phyloP scores from a whole-genome alignment of 2,329 filamentous ascomycete genomes.

The Aphanocladium album region DNA sequence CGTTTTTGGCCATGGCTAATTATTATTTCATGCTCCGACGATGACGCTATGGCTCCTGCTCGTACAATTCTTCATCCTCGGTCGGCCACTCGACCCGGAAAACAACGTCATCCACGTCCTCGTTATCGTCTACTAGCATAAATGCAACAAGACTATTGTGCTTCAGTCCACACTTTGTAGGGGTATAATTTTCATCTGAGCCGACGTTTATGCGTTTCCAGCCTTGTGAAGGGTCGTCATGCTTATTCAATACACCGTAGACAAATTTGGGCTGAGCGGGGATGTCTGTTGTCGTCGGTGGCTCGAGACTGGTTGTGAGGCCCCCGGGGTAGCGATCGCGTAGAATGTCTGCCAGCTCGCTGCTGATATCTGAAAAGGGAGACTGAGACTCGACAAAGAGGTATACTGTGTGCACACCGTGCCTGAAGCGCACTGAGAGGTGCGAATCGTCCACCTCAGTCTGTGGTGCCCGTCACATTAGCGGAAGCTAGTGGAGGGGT shows the following conservation, averaged over 20 bases:
- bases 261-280: conserved; percentile 38
- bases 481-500: conserved; percentile 1
- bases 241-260: conserved; percentile 42
- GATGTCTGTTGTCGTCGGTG: conserved; percentile 32
- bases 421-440: conserved; percentile 66
- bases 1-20: neutral
- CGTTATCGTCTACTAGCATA: conserved; percentile 35
- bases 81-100: conserved; percentile 44
- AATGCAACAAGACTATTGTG: conserved; percentile 49
- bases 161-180: conserved; percentile 38
- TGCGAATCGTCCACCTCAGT: conserved; percentile 40
- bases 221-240: conserved; percentile 41
- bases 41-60: conserved; percentile 11
- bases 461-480: conserved; percentile 2
- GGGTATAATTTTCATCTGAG: conserved; percentile 32
- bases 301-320: conserved; percentile 33
- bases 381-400: conserved; percentile 58
- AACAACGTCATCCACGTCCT: conserved; percentile 32
- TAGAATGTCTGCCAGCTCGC: conserved; percentile 54
- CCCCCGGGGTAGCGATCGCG: conserved; percentile 52
- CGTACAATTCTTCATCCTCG: conserved; percentile 35
- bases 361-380: conserved; percentile 52
- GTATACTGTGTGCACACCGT: conserved; percentile 65
- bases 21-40: neutral
- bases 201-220: conserved; percentile 44